Conservation (phyloP, 2,329 filamentous ascomycete species). For the Simplicillium sp. region DNA sequence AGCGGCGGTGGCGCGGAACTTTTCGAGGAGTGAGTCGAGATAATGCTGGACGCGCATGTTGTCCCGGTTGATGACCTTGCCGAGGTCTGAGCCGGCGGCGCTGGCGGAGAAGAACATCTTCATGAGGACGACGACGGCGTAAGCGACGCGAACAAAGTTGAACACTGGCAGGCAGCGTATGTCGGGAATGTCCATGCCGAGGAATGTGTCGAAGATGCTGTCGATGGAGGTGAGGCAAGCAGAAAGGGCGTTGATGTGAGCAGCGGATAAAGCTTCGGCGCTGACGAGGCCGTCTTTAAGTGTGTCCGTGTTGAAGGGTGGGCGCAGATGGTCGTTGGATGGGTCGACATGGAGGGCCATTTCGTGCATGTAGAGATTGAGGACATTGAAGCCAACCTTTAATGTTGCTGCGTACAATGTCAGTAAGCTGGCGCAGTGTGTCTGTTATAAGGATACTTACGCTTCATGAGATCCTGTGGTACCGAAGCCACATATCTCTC, state of each 20-base stretch:
- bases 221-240: constrained; percentile 60
- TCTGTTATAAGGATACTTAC: constrained; percentile 32
- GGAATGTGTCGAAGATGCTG: constrained; percentile 54
- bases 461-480: constrained; percentile 39
- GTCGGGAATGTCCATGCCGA: constrained; percentile 46
- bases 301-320: constrained; percentile 34
- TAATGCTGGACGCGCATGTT: constrained; percentile 57
- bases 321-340: constrained; percentile 43
- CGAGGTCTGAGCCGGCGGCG: constrained; percentile 54
- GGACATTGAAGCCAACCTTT: constrained; percentile 51
- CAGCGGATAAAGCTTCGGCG: constrained; percentile 29
- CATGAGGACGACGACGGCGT: constrained; percentile 58
- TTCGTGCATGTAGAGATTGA: constrained; percentile 69
- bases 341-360: constrained; percentile 58
- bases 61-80: constrained; percentile 58
- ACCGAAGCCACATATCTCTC: constrained; percentile 49
- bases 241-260: constrained; percentile 58
- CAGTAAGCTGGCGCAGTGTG: constrained; percentile 4
- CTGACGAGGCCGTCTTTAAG: constrained; percentile 31
- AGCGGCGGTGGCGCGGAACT: constrained; percentile 55
- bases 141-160: constrained; percentile 56
- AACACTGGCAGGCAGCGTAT: constrained; percentile 61
- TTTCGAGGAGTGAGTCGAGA: constrained; percentile 59
- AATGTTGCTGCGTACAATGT: constrained; percentile 41
- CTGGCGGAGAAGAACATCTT: constrained; percentile 64